Evolutionary conservation across 2,329 filamentous ascomycete species (phyloP).

Genomic region (Talaromyces rugulosus): DNA sequence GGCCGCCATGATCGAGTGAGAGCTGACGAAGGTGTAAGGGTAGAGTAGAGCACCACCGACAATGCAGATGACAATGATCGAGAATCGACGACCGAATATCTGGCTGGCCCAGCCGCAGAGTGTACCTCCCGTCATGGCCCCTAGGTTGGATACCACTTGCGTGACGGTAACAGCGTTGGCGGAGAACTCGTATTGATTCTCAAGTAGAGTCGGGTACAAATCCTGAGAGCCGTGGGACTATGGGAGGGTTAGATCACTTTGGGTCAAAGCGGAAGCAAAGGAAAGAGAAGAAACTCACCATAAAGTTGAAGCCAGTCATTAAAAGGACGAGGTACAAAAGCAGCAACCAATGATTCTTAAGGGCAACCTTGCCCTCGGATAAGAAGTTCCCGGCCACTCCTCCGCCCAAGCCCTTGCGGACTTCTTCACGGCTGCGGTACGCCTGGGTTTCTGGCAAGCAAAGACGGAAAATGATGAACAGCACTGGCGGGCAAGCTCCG

Average conservation of each 20-base stretch:
- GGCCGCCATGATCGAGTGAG: constrained; percentile 64
- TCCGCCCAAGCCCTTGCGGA: constrained; percentile 55
- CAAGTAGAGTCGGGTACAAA: constrained; percentile 57
- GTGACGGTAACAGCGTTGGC: constrained; percentile 61
- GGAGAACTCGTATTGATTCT: constrained; percentile 56
- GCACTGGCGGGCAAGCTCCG: constrained; percentile 70
- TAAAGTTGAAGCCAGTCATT: constrained; percentile 91
- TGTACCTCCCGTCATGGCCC: constrained; percentile 65
- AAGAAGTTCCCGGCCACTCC: constrained; percentile 66
- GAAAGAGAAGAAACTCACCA: constrained; percentile 43
- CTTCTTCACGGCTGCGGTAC: constrained; percentile 61
- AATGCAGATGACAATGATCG: constrained; percentile 61
- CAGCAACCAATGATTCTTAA: constrained; percentile 75
- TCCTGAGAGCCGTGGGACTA: constrained; percentile 68
- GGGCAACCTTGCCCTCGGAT: constrained; percentile 70
- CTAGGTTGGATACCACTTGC: constrained; percentile 68
- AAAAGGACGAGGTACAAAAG: constrained; percentile 77
- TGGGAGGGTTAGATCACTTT: constrained; percentile 6
- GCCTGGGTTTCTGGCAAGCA: constrained; percentile 74
- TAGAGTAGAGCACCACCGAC: constrained; percentile 74
- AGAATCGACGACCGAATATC: constrained; percentile 64
- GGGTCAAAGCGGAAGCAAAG: neutral
- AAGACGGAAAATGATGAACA: constrained; percentile 76
- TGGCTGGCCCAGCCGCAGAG: constrained; percentile 64
- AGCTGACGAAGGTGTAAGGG: constrained; percentile 69